These are phyloP conservation scores for Bryoglossum gracile DNA, from an alignment of 495 filamentous ascomycete genomes.

Conservation along the genomic window DNA sequence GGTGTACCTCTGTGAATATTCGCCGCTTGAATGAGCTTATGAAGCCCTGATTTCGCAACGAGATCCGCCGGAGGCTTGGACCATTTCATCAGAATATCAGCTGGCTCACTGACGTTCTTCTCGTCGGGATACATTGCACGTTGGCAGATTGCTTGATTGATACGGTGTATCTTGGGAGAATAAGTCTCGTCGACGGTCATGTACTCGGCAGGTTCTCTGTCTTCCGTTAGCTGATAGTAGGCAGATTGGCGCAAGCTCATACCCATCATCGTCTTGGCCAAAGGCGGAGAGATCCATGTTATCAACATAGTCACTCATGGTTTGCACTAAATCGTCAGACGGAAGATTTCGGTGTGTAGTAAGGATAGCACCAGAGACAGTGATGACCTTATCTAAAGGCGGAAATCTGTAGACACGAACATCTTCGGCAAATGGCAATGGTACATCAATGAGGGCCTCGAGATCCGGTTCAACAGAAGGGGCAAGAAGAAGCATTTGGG, in stretches of 20 bases:
- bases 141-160: slow-evolving; percentile 75
- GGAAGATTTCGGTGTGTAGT: slow-evolving; percentile 85
- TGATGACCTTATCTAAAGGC: slow-evolving; percentile 80
- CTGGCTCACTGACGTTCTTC: slow-evolving; percentile 56
- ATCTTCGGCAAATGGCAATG: slow-evolving; percentile 93
- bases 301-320: slow-evolving; percentile 89
- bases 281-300: slow-evolving; percentile 76
- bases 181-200: slow-evolving; percentile 75
- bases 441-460: slow-evolving; percentile 84
- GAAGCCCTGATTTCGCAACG: slow-evolving; percentile 39
- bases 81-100: slow-evolving; percentile 64
- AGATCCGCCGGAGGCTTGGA: slow-evolving; percentile 66
- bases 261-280: slow-evolving; percentile 62
- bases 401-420: slow-evolving; percentile 83
- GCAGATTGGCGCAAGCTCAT: slow-evolving; percentile 19
- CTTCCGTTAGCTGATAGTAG: slow-evolving; percentile 25
- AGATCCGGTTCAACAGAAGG: slow-evolving; percentile 74
- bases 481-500: slow-evolving; percentile 72
- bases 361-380: slow-evolving; percentile 77
- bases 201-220: slow-evolving; percentile 62
- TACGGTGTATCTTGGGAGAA: slow-evolving; percentile 86
- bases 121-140: slow-evolving; percentile 70
- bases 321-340: slow-evolving; percentile 57
- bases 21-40: slow-evolving; percentile 57
- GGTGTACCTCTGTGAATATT: slow-evolving; percentile 77